A percentile compares a stretch with the other conserved stretches of the same genome.
Conservation (phyloP, 2,329 filamentous ascomycete genomes). For the Fusarium concolor region DNA sequence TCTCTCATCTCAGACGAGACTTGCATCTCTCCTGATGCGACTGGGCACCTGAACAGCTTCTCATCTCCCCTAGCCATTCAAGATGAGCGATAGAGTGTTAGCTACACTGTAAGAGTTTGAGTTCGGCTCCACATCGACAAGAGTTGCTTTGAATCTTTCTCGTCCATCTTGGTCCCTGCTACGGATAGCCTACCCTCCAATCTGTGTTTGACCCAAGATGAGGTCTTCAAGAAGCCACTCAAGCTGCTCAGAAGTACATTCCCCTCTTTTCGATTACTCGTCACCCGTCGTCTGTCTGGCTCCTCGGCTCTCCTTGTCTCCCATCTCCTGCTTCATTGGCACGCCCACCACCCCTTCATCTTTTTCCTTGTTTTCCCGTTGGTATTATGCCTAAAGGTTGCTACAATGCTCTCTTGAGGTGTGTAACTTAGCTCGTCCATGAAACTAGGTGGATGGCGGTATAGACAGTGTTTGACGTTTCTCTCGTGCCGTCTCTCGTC, state of each 20-base stretch:
- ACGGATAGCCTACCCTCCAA: neutral
- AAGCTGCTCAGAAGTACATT: neutral
- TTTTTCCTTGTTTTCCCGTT: neutral
- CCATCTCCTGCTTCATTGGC: neutral
- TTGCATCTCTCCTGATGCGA: conserved; percentile 7
- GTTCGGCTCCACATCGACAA: neutral
- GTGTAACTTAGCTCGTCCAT: neutral
- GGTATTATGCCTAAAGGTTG: neutral
- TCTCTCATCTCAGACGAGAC: conserved; percentile 23
- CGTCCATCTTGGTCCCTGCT: neutral
- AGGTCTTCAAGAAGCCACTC: neutral
- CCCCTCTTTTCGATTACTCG: neutral
- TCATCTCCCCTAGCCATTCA: neutral
- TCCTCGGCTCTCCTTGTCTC: neutral
- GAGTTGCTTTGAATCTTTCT: conserved; percentile 31
- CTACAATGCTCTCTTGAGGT: neutral
- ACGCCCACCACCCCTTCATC: neutral
- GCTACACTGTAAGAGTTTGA: conserved; percentile 13
- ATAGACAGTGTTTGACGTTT: neutral
- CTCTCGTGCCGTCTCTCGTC: neutral
- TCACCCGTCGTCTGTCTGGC: neutral
- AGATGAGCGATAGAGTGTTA: conserved; percentile 5
- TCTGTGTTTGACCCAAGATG: neutral
- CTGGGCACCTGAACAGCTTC: neutral
- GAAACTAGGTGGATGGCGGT: neutral